phyloP scores from a whole-genome alignment of 257 asterid genomes.

The Petunia secreta region DNA sequence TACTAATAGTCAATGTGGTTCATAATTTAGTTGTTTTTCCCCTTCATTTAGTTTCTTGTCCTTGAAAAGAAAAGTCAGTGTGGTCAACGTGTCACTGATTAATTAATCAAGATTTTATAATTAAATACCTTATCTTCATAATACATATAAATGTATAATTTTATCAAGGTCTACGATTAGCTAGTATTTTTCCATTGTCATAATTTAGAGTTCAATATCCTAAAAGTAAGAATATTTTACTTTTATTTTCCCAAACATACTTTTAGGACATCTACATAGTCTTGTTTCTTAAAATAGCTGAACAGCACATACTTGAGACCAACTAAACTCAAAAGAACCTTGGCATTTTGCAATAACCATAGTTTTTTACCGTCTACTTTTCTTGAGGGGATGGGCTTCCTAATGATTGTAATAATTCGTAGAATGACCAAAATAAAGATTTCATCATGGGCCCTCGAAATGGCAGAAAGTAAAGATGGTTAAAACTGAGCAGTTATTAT shows the following conservation, averaged over 20 bases:
- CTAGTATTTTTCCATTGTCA: background rate
- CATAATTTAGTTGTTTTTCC: background rate
- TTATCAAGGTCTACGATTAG: background rate
- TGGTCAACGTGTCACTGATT: conserved; percentile 1
- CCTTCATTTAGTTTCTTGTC: background rate
- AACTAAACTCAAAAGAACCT: background rate
- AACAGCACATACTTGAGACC: background rate
- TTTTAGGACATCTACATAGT: background rate
- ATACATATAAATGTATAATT: background rate
- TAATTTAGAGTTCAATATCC: background rate
- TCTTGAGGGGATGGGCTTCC: background rate
- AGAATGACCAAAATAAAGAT: background rate
- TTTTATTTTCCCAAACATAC: background rate
- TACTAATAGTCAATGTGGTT: conserved; percentile 11
- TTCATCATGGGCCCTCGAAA: background rate
- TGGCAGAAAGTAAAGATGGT: background rate
- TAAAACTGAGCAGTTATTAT: background rate
- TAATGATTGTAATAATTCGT: conserved; percentile 16
- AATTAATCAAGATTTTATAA: background rate
- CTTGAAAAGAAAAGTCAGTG: background rate
- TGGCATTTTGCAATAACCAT: background rate
- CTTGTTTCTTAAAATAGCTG: background rate
- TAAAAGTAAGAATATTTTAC: background rate
- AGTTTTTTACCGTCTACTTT: background rate
- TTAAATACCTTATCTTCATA: background rate